These are phyloP conservation scores for Nannochloropsis oceanica DNA, from an alignment of 108 stramenopile genomes.

Conservation along the genomic window DNA sequence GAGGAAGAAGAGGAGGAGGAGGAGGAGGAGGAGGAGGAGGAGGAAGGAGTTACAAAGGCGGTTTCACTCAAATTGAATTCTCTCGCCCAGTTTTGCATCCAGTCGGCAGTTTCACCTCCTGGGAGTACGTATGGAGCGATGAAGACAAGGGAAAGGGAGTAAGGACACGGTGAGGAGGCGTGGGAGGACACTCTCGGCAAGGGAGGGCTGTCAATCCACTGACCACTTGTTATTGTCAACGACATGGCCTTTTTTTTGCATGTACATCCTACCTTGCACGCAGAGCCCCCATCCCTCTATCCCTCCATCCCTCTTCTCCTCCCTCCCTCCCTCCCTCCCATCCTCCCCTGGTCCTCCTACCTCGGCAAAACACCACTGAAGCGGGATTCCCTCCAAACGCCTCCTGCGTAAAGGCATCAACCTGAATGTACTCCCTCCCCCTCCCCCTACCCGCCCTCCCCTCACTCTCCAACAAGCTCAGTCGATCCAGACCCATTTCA, in stretches of 20 bases:
- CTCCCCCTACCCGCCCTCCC: not conserved
- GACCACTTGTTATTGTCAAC: too few species aligned
- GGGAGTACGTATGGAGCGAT: not conserved
- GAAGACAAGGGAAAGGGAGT: not conserved
- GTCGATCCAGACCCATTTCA: conserved; percentile 45
- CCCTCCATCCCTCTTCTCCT: too few species aligned
- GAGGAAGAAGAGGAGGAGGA: not conserved
- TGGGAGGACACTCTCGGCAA: too few species aligned
- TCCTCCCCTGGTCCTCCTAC: conserved; percentile 29
- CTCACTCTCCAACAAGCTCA: not conserved
- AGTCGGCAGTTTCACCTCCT: conserved; percentile 4
- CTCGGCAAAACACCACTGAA: conserved; percentile 68
- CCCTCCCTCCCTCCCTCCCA: too few species aligned
- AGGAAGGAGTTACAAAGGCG: conserved; percentile 49
- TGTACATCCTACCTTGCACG: too few species aligned
- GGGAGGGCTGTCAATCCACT: too few species aligned
- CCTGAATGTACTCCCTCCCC: conserved; percentile 1
- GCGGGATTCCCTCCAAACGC: conserved; percentile 82
- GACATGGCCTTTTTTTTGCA: too few species aligned
- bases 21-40: not conserved
- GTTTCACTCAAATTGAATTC: conserved; percentile 90
- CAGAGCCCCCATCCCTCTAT: too few species aligned
- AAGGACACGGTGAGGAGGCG: not conserved
- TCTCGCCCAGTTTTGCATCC: conserved; percentile 66
- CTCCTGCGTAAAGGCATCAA: conserved; percentile 61